Conservation (phyloP, 139 green algal species). For the Penium margaritaceum region DNA sequence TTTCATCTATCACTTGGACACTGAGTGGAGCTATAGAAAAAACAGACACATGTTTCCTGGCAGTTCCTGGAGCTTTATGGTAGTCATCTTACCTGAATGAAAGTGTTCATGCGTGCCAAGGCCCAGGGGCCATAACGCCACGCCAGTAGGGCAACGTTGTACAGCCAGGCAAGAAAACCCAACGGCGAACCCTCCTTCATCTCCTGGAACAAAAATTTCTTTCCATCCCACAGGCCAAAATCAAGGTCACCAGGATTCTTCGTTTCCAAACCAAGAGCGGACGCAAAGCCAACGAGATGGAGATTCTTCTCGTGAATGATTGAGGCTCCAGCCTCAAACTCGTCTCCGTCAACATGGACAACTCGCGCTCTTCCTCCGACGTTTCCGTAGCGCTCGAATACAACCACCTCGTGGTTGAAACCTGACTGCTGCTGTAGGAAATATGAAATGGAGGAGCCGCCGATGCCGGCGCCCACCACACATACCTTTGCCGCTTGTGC, state of each 20-base stretch:
- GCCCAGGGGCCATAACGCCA: neutral
- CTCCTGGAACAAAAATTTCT: conserved; percentile 25
- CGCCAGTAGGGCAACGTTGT: neutral
- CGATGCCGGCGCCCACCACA: conserved; percentile 1
- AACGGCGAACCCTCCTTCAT: neutral
- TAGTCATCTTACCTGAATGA: too few relatives aligned
- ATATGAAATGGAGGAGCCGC: neutral
- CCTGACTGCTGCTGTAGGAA: too few relatives aligned
- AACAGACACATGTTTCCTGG: too few relatives aligned
- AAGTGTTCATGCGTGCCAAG: neutral
- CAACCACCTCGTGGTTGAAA: too few relatives aligned
- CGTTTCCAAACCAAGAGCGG: conserved; percentile 3
- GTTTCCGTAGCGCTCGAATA: too few relatives aligned
- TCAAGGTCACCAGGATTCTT: neutral
- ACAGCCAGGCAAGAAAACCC: neutral
- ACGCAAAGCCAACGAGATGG: conserved; percentile 23
- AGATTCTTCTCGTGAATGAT: conserved; percentile 35
- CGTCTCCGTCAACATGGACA: too few relatives aligned
- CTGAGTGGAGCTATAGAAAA: too few relatives aligned
- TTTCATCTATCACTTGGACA: too few relatives aligned
- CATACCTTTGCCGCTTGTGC: too few relatives aligned
- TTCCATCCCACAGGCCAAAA: conserved; percentile 22
- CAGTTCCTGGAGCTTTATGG: too few relatives aligned
- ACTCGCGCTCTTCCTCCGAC: too few relatives aligned
- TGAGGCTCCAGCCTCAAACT: conserved; percentile 13